phyloP scores from a whole-genome alignment of 2,329 filamentous ascomycete species.

The Calycina marina region DNA sequence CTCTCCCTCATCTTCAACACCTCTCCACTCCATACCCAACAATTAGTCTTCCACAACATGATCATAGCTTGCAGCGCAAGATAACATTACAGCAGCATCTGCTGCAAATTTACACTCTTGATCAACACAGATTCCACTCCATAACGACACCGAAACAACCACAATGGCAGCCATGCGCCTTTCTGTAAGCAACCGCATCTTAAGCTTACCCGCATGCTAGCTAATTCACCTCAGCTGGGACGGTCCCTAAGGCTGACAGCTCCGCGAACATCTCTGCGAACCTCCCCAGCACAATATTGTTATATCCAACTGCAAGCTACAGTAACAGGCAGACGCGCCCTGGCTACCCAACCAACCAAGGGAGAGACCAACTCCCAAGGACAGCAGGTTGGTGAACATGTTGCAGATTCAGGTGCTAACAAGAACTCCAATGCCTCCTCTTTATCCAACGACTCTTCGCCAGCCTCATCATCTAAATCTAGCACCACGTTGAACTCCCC shows the following conservation, averaged over 20 bases:
- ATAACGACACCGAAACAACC: not conserved
- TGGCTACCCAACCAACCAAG: conserved; percentile 10
- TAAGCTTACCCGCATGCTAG: conserved; percentile 4
- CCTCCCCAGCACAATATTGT: too few relatives aligned
- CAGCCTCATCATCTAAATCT: too few relatives aligned
- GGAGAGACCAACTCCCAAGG: conserved; percentile 7
- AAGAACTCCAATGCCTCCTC: conserved; percentile 4
- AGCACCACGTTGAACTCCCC: too few relatives aligned
- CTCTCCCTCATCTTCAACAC: too few relatives aligned
- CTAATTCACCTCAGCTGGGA: too few relatives aligned
- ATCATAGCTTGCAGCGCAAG: conserved; percentile 17
- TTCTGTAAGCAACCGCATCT: conserved; percentile 12
- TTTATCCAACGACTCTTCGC: not conserved
- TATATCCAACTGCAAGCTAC: not conserved
- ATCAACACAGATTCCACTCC: conserved; percentile 2
- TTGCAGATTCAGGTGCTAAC: conserved; percentile 9
- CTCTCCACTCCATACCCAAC: too few relatives aligned
- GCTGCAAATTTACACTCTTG: conserved; percentile 13
- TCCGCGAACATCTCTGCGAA: too few relatives aligned
- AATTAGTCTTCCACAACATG: too few relatives aligned
- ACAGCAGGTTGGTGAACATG: conserved; percentile 5
- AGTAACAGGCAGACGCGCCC: conserved; percentile 4
- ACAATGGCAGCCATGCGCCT: conserved; percentile 17
- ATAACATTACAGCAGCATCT: conserved; percentile 20
- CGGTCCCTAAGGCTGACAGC: too few relatives aligned